Evolutionary conservation across 768 basidiomycete species (phyloP).

Genomic region (Termitomyces sp.): DNA sequence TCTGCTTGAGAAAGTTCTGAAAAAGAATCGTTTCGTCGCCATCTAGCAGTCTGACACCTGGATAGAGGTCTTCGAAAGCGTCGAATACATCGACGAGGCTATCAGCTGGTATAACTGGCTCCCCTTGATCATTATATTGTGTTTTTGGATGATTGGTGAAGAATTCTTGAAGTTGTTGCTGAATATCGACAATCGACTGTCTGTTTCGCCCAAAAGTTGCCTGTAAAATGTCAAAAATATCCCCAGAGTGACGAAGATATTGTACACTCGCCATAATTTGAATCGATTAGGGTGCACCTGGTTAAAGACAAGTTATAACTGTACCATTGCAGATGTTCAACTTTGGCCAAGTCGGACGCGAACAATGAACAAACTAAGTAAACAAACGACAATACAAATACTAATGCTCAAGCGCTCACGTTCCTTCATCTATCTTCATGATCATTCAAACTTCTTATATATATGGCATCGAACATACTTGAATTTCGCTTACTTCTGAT

Average conservation of each 20-base stretch:
- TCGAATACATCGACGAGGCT: conserved; percentile 68
- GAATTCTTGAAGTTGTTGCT: conserved; percentile 60
- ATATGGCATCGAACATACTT: not conserved
- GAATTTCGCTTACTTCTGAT: not conserved
- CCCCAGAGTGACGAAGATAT: not conserved
- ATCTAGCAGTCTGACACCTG: conserved; percentile 58
- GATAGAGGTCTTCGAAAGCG: conserved; percentile 53
- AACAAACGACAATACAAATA: conserved; percentile 2
- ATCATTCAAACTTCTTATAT: not conserved
- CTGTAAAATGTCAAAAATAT: not conserved
- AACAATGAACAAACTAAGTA: conserved; percentile 4
- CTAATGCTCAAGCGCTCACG: no score
- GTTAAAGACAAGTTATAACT: conserved; percentile 13
- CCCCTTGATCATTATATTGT: conserved; percentile 50
- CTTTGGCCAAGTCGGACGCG: not conserved
- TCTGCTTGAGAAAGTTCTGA: conserved; percentile 46
- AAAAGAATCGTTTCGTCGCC: conserved; percentile 59
- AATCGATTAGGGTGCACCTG: not conserved
- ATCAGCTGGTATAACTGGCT: conserved; percentile 63
- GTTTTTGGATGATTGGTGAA: conserved; percentile 62
- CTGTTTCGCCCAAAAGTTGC: conserved; percentile 51
- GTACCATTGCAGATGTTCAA: not conserved
- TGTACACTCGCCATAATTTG: conserved; percentile 9
- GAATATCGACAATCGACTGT: conserved; percentile 67
- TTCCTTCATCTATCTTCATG: no score